Percentiles rank a stretch among this genome's conserved stretches.
These are phyloP conservation scores for Blastobotrys capitulatus DNA, from an alignment of 1,139 yeast genomes.

Conservation along the genomic window DNA sequence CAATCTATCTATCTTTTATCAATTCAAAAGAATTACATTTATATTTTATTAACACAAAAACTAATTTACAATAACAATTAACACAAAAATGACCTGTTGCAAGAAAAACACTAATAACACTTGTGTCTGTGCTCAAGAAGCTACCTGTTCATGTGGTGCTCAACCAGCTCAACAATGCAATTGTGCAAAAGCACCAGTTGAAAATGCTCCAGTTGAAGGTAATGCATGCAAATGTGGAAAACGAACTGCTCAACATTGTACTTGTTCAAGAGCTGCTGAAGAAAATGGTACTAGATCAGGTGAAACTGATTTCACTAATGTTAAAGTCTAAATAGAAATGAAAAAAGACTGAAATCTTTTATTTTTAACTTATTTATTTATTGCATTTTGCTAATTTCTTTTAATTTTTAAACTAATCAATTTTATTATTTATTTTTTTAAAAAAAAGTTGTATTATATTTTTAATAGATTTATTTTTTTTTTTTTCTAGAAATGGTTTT, in stretches of 20 bases:
- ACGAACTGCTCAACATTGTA: slow-evolving; percentile 36
- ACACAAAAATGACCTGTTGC: slow-evolving; percentile 8
- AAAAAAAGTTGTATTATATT: too few species aligned
- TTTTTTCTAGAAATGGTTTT: too few species aligned
- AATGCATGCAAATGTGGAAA: slow-evolving; percentile 39
- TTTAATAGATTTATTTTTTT: too few species aligned
- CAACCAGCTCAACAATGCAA: slow-evolving; percentile 38
- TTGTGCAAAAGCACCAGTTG: slow-evolving; percentile 34
- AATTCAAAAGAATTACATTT: neutral
- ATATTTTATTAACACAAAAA: neutral
- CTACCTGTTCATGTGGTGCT: slow-evolving; percentile 41
- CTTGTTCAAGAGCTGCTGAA: slow-evolving; percentile 34
- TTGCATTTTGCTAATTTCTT: too few species aligned
- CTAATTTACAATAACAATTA: neutral
- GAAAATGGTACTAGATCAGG: slow-evolving; percentile 36
- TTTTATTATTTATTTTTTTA: too few species aligned
- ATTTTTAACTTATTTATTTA: neutral
- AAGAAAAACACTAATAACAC: slow-evolving; percentile 13
- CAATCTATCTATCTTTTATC: too few species aligned
- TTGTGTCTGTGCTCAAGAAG: slow-evolving; percentile 39
- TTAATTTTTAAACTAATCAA: too few species aligned
- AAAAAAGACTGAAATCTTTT: neutral
- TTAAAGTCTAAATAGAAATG: slow-evolving; percentile 15
- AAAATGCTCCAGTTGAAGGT: slow-evolving; percentile 30
- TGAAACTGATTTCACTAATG: slow-evolving; percentile 39